Evolutionary conservation across 805 yeast species (phyloP), one percentile per base, ranked within the genome.

Genomic region (Metahyphopichia silvanorum): DNA sequence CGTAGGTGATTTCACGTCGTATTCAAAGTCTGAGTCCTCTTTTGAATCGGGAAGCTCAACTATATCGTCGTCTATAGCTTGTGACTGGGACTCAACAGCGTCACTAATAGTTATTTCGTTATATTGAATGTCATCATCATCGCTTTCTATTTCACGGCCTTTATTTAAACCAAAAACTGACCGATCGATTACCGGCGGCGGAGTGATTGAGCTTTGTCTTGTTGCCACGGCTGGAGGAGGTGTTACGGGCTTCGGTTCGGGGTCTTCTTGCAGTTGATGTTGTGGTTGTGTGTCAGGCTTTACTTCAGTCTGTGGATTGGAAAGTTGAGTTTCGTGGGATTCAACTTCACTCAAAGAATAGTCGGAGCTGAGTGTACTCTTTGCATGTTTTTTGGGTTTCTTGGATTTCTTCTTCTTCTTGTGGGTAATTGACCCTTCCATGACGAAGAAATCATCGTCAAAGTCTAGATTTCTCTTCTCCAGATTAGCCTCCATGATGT

Each of bases 391-490:
- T 32, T 16, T 10, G 24, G 35, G 38, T 36, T 42, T 44, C 15
- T 39, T 31, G 19, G 38, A 35, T 31, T 43, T 44, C 27, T 44
- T 43, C 18, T 43, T 43, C 30, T 35, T 39, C 12, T 36, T 37
- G 7, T 25, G 28, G 5, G 34, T 34, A 7, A 34, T n/a, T n/a
- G n/a, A n/a, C n/a, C n/a, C 30, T 9, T 47, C 38, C 12, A 55
- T 35, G 6, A 56, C 53, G 37, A 60, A 60, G 40, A 58, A 58
- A 29, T 59, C 65, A 34, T 60, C 64, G n/a, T 46, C 44, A 5
- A 37, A 13, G 29, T 16, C 11, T 15, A 16, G 24, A 5, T 17
- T 14, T 18, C 23, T 12, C 20, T 28, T 28, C 12, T n/a, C n/a
- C n/a, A n/a, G n/a, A n/a, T n/a, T n/a, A n/a, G n/a, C n/a, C n/a